Evolutionary conservation across 371 early-diverging fungal genomes (phyloP).

Genomic region (Cokeromyces recurvatus): DNA sequence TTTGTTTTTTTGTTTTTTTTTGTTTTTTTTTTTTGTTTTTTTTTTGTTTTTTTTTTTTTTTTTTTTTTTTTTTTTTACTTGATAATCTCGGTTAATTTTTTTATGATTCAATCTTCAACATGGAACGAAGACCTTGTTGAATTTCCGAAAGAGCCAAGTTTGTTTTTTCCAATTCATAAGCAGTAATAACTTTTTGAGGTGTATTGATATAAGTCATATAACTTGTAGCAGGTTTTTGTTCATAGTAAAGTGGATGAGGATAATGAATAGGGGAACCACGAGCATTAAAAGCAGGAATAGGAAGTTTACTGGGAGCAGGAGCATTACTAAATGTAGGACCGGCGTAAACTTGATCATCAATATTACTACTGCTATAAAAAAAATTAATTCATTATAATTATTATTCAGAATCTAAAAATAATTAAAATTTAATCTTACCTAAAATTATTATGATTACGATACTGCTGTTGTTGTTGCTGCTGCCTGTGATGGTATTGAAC

Average conservation of each 20-base stretch:
- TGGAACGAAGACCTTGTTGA: constrained; percentile 40
- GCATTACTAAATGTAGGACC: constrained; percentile 82
- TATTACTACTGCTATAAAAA: constrained; percentile 8
- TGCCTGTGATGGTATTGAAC: too few species aligned
- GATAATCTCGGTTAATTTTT: too few species aligned
- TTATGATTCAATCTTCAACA: constrained; percentile 44
- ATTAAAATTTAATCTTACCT: too few species aligned
- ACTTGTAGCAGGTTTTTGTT: constrained; percentile 30
- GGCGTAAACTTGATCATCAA: constrained; percentile 54
- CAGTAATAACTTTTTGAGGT: constrained; percentile 22
- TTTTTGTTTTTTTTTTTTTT: too few species aligned
- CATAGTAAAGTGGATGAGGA: constrained; percentile 1
- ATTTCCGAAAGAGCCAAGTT: constrained; percentile 39
- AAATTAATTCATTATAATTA: too few species aligned
- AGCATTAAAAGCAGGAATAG: constrained; percentile 63
- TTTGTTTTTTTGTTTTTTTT: too few species aligned
- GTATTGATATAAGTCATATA: constrained; percentile 23
- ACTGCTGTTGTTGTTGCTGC: too few species aligned
- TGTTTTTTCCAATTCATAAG: constrained; percentile 20
- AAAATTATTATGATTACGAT: too few species aligned
- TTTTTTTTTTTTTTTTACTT: too few species aligned
- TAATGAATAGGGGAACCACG: constrained; percentile 24
- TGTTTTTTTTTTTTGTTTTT: too few species aligned
- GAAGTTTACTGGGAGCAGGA: constrained; percentile 68
- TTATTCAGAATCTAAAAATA: too few species aligned